Percentiles rank a stretch among this genome's conserved stretches.
phyloP scores from a whole-genome alignment of 129 eudicot species.

The Arctium minus region DNA sequence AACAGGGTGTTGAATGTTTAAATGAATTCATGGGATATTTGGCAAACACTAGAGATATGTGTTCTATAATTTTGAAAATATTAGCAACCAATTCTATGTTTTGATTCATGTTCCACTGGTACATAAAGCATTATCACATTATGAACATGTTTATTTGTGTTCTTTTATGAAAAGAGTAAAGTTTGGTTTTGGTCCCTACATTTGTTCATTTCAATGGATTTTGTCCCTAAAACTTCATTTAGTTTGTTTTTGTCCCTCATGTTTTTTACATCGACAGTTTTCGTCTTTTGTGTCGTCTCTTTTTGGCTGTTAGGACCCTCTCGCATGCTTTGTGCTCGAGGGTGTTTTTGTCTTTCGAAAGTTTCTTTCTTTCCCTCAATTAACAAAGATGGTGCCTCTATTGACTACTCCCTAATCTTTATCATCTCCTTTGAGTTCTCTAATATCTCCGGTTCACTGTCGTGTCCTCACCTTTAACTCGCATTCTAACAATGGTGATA shows the following conservation, averaged over 20 bases:
- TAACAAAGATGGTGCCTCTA: not conserved
- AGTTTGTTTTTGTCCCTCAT: not conserved
- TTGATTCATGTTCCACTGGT: slow-evolving; percentile 8
- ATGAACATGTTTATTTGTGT: not conserved
- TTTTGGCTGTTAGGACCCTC: not conserved
- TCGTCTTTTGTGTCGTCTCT: not conserved
- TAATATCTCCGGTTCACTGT: not conserved
- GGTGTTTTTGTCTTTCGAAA: not conserved
- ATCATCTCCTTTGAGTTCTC: not conserved
- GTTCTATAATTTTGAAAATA: not conserved
- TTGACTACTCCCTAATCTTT: not conserved
- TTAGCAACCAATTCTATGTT: not conserved
- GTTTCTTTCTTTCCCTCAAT: not conserved
- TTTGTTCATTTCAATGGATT: not conserved
- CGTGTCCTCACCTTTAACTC: not conserved
- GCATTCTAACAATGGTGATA: not conserved
- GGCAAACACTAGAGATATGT: not conserved
- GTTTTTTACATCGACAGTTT: not conserved
- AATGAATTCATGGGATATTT: not conserved
- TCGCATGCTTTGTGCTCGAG: not conserved
- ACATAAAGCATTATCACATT: not conserved
- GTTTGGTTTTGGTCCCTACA: not conserved
- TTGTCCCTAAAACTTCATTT: not conserved
- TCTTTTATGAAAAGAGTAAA: not conserved
- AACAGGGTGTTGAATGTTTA: slow-evolving; percentile 33